phyloP scores from a whole-genome alignment of 176 grass and related monocot genomes.

The Secale cereale region DNA sequence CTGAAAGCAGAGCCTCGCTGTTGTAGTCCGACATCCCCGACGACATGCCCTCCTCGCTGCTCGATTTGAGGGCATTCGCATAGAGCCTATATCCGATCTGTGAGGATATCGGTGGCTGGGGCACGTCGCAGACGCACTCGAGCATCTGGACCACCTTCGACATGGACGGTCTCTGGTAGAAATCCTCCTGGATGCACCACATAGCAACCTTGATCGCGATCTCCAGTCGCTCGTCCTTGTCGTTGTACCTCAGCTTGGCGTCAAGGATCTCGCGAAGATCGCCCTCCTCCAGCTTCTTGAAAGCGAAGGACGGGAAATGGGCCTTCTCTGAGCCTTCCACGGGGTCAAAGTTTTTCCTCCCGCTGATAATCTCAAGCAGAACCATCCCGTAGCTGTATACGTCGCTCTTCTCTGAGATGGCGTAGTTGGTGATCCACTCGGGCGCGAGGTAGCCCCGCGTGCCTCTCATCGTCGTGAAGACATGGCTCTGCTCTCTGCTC shows the following conservation, averaged over 20 bases:
- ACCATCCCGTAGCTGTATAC: slow-evolving; percentile 98
- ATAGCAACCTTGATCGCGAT: slow-evolving; percentile 71
- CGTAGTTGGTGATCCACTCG: slow-evolving; percentile 89
- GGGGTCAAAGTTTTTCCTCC: slow-evolving; percentile 85
- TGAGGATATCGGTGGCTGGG: slow-evolving; percentile 51
- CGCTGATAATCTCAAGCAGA: slow-evolving; percentile 81
- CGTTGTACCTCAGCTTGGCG: slow-evolving; percentile 39
- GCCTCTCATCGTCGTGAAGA: slow-evolving; percentile 87
- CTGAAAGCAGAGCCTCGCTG: slow-evolving; percentile 81
- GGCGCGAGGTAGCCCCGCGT: slow-evolving; percentile 88
- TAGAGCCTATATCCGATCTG: slow-evolving; percentile 72
- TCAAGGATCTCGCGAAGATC: slow-evolving; percentile 60
- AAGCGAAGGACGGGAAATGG: slow-evolving; percentile 83
- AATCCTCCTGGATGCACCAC: slow-evolving; percentile 97
- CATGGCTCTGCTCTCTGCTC: slow-evolving; percentile 97
- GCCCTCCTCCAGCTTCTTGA: slow-evolving; percentile 79
- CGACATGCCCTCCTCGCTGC: slow-evolving; percentile 73
- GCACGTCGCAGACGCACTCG: slow-evolving; percentile 77
- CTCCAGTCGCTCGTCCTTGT: slow-evolving; percentile 61
- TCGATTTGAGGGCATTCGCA: slow-evolving; percentile 69
- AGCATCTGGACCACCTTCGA: slow-evolving; percentile 86
- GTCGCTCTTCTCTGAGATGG: slow-evolving; percentile 94
- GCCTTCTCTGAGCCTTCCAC: slow-evolving; percentile 67
- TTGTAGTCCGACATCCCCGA: slow-evolving; percentile 81
- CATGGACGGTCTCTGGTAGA: slow-evolving; percentile 79